Base-by-base conservation (phyloP, 2,329 filamentous ascomycete genomes). In the Fusarium chuoi region DNA sequence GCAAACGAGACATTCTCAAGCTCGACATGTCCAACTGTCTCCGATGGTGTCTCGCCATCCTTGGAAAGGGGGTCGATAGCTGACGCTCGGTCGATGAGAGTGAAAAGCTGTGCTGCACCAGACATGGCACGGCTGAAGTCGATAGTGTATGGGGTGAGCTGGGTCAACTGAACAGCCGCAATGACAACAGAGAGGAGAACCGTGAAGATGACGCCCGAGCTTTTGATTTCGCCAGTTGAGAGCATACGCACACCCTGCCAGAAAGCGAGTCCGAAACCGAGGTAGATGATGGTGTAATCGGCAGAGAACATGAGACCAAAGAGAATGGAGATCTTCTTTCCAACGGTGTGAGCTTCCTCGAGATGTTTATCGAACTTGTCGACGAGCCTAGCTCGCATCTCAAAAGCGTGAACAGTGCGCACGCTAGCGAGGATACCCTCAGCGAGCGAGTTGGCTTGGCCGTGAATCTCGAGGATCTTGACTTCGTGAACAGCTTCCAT, bases 201-300 rank as follows among this genome's bases (percentile, higher is more conserved):
- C 80, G 80, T 84, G 39, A 86, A 83, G 35, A 86, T 82, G 17
- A 79, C 77, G 17, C 84, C 84, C 11, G 81, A 77, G 13, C 80
- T 74, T 3, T 70, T 44, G 33, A 86, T 82, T 60, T 84, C 82
- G 18, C 83, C 83, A 3, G 75, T 76, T 15, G 79, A 75, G 22
- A 82, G 76, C 78, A 86, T 81, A 35, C 75, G 78, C 41, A 85
- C 75, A 14, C 84, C 85, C 63, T 85, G 84, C 84, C 84, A 86
- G 59, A 86, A 86, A 13, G 83, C 82, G 11, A 86, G 79, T 4
- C 81, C 83, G 51, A 84, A 84, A 15, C 84, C 84, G 4, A 82
- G 76, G 44, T 84, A 85, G 51, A 85, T 82, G 63, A 84, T 80
- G 52, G 80, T 81, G 59, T 84, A 85, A 68, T 84, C 81, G 7